Evolutionary conservation across 257 asterid genomes (phyloP).

Genomic region (Rehmannia glutinosa): DNA sequence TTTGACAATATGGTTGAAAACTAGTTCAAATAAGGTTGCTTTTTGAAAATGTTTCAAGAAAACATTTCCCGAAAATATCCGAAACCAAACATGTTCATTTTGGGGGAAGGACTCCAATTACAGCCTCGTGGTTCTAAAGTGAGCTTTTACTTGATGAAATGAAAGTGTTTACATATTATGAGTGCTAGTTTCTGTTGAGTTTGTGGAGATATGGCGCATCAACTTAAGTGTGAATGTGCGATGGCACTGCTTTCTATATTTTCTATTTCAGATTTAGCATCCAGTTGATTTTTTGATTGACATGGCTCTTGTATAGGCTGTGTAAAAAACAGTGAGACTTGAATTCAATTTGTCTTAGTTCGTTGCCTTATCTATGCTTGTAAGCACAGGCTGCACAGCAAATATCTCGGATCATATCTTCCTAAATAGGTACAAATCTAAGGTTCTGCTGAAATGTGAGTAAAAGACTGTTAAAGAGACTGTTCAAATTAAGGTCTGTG

Average conservation of each 20-base stretch:
- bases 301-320: neutral
- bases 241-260: neutral
- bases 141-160: neutral
- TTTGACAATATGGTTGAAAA: neutral
- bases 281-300: neutral
- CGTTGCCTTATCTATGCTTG: neutral
- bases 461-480: neutral
- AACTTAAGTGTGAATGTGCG: neutral
- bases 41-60: neutral
- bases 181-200: neutral
- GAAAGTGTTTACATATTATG: neutral
- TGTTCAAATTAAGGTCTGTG: too few species aligned
- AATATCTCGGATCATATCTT: neutral
- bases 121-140: neutral
- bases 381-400: neutral
- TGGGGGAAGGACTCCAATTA: neutral
- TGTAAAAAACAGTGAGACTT: too few species aligned
- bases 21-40: neutral
- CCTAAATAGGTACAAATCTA: neutral
- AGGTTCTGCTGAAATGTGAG: neutral
- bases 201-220: neutral
- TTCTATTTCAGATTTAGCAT: neutral
- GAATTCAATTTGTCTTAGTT: neutral
- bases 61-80: neutral
- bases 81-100: neutral